These are phyloP conservation scores for Rhynchosporium graminicola DNA, from an alignment of 2,329 filamentous ascomycete species.

Conservation along the genomic window DNA sequence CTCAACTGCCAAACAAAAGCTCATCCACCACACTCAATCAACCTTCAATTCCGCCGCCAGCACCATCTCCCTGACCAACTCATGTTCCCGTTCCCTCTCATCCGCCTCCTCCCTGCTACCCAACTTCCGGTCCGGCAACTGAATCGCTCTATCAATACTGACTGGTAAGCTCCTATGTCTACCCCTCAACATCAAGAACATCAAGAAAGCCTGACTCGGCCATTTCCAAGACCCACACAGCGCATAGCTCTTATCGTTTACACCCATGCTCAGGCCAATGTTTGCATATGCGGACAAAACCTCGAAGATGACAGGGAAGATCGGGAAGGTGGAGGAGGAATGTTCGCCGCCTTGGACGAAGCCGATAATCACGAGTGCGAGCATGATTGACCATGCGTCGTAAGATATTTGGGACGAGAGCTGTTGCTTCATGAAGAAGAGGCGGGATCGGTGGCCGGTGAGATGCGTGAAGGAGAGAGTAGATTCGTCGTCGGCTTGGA, in stretches of 20 bases:
- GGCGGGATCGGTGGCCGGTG: neutral
- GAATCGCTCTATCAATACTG: slow-evolving; percentile 54
- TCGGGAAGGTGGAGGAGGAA: slow-evolving; percentile 51
- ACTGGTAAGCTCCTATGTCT: slow-evolving; percentile 55
- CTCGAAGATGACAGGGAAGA: slow-evolving; percentile 61
- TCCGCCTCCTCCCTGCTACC: slow-evolving; percentile 7
- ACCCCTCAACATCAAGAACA: slow-evolving; percentile 56
- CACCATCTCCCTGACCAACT: neutral
- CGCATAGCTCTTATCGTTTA: slow-evolving; percentile 50
- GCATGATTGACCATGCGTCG: slow-evolving; percentile 66
- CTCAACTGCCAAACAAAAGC: neutral
- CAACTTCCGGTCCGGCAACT: slow-evolving; percentile 41
- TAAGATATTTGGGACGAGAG: slow-evolving; percentile 64
- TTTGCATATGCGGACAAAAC: slow-evolving; percentile 59
- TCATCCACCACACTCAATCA: neutral
- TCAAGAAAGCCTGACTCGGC: slow-evolving; percentile 59
- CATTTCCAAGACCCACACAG: slow-evolving; percentile 55
- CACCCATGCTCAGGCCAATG: slow-evolving; percentile 60
- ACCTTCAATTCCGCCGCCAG: neutral
- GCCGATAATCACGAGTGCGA: slow-evolving; percentile 59
- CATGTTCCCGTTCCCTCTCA: slow-evolving; percentile 1
- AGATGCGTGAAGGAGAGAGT: too few relatives aligned
- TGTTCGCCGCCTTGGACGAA: slow-evolving; percentile 59
- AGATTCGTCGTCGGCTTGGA: neutral
- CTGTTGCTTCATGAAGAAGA: slow-evolving; percentile 43